Conservation (phyloP, 257 asterid species). For the Penstemon davidsonii region DNA sequence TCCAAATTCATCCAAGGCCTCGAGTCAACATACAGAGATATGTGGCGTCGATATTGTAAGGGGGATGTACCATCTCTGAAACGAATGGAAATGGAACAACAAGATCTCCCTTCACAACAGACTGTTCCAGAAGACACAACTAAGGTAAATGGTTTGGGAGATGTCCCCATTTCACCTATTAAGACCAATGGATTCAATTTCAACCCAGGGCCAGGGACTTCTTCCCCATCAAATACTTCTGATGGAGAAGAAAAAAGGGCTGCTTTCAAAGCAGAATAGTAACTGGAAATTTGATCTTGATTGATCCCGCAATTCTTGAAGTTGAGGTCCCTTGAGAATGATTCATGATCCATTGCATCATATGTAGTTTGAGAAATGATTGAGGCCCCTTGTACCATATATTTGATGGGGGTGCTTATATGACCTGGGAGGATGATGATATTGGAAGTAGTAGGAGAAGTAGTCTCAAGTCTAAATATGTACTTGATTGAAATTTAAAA, state of each 20-base stretch:
- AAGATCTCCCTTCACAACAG: slow-evolving; percentile 30
- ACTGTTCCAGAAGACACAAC: slow-evolving; percentile 41
- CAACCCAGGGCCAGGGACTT: slow-evolving; percentile 18
- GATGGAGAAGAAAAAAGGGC: slow-evolving; percentile 49
- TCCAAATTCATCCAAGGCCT: slow-evolving; percentile 60
- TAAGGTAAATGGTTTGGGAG: slow-evolving; percentile 28
- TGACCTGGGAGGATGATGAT: slow-evolving; percentile 24
- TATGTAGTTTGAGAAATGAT: slow-evolving; percentile 22
- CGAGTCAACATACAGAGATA: slow-evolving; percentile 65
- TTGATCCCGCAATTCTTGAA: slow-evolving; percentile 4
- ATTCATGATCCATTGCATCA: slow-evolving; percentile 3
- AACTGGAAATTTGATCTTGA: slow-evolving; percentile 20
- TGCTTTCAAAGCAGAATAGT: slow-evolving; percentile 28
- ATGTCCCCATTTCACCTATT: slow-evolving; percentile 27
- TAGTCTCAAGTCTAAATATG: slow-evolving; percentile 19
- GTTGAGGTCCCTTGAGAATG: slow-evolving; percentile 16
- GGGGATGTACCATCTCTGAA: slow-evolving; percentile 81
- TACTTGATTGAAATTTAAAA: slow-evolving; percentile 36
- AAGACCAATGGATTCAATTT: slow-evolving; percentile 56
- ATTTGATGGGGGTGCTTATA: slow-evolving; percentile 38
- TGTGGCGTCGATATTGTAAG: slow-evolving; percentile 86
- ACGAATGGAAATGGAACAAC: slow-evolving; percentile 49
- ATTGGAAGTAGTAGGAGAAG: slow-evolving; percentile 30
- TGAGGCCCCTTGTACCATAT: slow-evolving; percentile 49
- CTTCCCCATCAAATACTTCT: slow-evolving; percentile 37